Percentiles rank a stretch among this genome's conserved stretches.
These are phyloP conservation scores for Corylus americana DNA, from an alignment of 306 rosid species.

Conservation along the genomic window DNA sequence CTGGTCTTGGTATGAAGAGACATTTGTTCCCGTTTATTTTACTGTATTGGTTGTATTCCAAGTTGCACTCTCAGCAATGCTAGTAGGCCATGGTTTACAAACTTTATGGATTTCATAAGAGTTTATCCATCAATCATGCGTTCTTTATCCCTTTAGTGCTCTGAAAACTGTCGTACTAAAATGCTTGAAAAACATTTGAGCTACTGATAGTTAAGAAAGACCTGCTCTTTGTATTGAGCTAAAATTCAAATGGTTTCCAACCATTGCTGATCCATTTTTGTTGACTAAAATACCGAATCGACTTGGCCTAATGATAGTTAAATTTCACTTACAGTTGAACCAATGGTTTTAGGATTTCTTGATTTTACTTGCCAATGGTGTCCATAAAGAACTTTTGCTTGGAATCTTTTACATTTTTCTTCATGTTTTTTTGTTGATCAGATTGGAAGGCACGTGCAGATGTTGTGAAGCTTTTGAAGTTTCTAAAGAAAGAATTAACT, in stretches of 20 bases:
- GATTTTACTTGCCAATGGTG: not conserved
- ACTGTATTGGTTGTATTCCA: conserved; percentile 8
- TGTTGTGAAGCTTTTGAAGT: conserved; percentile 83
- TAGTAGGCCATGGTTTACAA: conserved; percentile 4
- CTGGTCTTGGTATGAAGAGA: conserved; percentile 81
- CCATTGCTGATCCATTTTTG: not conserved
- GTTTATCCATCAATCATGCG: not conserved
- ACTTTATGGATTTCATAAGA: not conserved
- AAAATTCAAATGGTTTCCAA: not conserved
- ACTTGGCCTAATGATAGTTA: not conserved
- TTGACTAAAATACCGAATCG: not conserved
- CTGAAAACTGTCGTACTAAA: not conserved
- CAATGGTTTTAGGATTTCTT: not conserved
- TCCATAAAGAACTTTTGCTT: not conserved
- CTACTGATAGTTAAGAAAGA: conserved; percentile 6
- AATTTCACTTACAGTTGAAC: conserved; percentile 2
- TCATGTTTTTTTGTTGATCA: conserved; percentile 31
- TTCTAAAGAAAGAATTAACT: conserved; percentile 75
- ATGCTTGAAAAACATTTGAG: not conserved
- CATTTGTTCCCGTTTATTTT: conserved; percentile 20
- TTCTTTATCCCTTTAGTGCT: conserved; percentile 11
- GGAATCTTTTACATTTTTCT: conserved; percentile 6
- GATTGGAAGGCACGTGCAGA: conserved; percentile 96
- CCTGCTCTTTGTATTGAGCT: not conserved
- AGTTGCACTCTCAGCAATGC: conserved; percentile 22